A percentile compares a stretch with the other conserved stretches of the same genome.
Conservation (phyloP, 805 yeast genomes). For the Grigorovia jiainica region DNA sequence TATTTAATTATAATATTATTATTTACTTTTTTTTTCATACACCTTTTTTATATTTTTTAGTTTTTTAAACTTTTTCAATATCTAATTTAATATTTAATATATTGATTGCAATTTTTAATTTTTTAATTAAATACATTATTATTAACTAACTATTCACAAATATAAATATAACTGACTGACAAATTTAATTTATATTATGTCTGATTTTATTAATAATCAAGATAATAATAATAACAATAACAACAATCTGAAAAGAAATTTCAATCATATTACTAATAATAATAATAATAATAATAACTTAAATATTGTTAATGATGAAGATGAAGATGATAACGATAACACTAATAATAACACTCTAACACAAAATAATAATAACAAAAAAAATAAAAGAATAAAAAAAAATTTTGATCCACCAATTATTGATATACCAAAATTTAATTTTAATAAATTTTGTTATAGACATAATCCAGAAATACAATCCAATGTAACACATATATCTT, state of each 20-base stretch:
- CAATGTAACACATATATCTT: slow-evolving; percentile 19
- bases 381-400: not conserved
- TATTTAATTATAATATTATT: no score
- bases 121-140: no score
- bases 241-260: not conserved
- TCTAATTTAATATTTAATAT: no score
- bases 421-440: slow-evolving; percentile 34
- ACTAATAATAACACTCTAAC: not conserved
- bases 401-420: not conserved
- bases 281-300: not conserved
- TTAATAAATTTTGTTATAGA: slow-evolving; percentile 74
- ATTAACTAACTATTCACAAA: no score
- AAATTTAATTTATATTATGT: not conserved
- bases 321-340: not conserved
- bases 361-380: not conserved
- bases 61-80: no score
- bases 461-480: slow-evolving; percentile 85
- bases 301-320: not conserved
- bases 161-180: not conserved
- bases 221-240: not conserved
- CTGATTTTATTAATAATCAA: not conserved
- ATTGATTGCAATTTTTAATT: no score
- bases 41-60: no score
- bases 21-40: no score
- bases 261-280: not conserved